These are phyloP conservation scores for Platanthera guangdongensis DNA, from an alignment of 106 monocot species.

Conservation along the genomic window DNA sequence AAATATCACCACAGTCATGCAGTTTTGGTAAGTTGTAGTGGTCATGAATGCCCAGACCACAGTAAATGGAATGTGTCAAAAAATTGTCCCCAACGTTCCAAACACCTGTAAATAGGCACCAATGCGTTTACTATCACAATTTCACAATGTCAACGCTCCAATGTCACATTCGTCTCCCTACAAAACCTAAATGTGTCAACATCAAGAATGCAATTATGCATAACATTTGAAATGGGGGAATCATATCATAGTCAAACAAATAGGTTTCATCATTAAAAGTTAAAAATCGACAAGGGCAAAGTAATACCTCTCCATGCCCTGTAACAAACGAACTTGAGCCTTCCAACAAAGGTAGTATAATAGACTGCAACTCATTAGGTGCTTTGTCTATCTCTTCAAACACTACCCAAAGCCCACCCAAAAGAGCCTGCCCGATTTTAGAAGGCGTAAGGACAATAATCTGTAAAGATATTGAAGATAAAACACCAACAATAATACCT, in stretches of 20 bases:
- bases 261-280: neutral
- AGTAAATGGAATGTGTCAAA: too few species aligned
- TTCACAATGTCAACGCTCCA: too few species aligned
- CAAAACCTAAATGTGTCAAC: neutral
- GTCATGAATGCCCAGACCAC: too few species aligned
- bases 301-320: conserved; percentile 68
- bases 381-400: conserved; percentile 98
- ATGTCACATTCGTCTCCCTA: too few species aligned
- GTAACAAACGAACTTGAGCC: conserved; percentile 70
- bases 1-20: too few species aligned
- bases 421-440: conserved; percentile 47
- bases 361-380: conserved; percentile 82
- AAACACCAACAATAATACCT: conserved; percentile 37
- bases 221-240: neutral
- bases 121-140: too few species aligned
- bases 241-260: neutral
- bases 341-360: conserved; percentile 80
- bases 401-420: conserved; percentile 76
- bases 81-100: too few species aligned
- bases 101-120: too few species aligned
- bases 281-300: neutral
- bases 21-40: too few species aligned
- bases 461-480: neutral
- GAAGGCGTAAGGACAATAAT: neutral
- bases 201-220: neutral